These are phyloP conservation scores for Paulownia fortunei DNA, from an alignment of 257 asterid genomes.

Conservation along the genomic window DNA sequence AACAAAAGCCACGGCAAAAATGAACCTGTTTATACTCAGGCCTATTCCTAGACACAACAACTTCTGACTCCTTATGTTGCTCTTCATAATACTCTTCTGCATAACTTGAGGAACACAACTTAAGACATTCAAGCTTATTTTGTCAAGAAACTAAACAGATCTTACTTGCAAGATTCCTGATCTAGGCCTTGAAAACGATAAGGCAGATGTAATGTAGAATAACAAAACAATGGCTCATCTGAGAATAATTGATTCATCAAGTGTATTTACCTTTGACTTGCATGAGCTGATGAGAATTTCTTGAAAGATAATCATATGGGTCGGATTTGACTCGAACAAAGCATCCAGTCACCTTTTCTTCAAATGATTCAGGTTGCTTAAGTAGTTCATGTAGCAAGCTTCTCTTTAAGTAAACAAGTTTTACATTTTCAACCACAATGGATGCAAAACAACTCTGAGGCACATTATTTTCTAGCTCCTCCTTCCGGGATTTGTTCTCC, in stretches of 20 bases:
- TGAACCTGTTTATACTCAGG: not conserved
- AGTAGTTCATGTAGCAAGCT: constrained; percentile 58
- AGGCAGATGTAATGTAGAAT: constrained; percentile 13
- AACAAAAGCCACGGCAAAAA: not conserved
- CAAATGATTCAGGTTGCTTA: constrained; percentile 61
- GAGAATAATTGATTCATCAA: constrained; percentile 14
- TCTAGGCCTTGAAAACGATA: not conserved
- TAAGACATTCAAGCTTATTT: not conserved
- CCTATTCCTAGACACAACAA: not conserved
- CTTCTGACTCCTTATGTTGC: not conserved
- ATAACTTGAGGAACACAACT: constrained; percentile 3
- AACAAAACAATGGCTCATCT: constrained; percentile 20
- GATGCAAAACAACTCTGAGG: constrained; percentile 58
- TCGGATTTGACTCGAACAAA: constrained; percentile 64
- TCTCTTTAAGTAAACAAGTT: constrained; percentile 79
- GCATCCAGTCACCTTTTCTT: constrained; percentile 74
- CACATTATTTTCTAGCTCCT: constrained; percentile 30
- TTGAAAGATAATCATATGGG: constrained; percentile 48
- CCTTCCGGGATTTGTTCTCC: constrained; percentile 36
- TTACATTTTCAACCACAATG: constrained; percentile 64
- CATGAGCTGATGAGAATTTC: constrained; percentile 59
- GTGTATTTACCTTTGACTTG: constrained; percentile 72
- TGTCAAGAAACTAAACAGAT: not conserved
- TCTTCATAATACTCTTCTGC: not conserved
- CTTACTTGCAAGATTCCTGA: constrained; percentile 8